Evolutionary conservation across 495 filamentous ascomycete species (phyloP).

Genomic region (Aspergillus incahuasiensis): DNA sequence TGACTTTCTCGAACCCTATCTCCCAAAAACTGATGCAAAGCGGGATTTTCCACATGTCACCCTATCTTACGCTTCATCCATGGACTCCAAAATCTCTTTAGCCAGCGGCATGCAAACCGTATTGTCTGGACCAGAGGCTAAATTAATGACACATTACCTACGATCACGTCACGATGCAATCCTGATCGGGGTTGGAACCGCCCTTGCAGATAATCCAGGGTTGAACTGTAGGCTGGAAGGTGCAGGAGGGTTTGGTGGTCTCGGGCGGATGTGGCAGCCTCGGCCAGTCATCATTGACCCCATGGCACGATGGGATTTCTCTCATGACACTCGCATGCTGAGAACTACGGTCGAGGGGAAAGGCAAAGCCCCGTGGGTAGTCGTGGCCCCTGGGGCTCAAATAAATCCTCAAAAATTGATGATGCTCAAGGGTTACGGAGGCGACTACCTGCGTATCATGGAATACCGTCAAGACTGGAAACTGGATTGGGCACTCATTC

Average conservation of each 20-base stretch:
- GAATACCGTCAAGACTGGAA: slow-evolving; percentile 47
- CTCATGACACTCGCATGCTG: slow-evolving; percentile 56
- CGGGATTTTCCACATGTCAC: slow-evolving; percentile 54
- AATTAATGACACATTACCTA: slow-evolving; percentile 88
- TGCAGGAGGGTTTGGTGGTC: slow-evolving; percentile 48
- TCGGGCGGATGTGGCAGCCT: slow-evolving; percentile 60
- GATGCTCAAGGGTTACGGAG: slow-evolving; percentile 47
- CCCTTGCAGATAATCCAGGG: slow-evolving; percentile 76
- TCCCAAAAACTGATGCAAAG: slow-evolving; percentile 31
- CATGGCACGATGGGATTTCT: slow-evolving; percentile 59
- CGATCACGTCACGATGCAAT: slow-evolving; percentile 80
- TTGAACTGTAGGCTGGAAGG: slow-evolving; percentile 71
- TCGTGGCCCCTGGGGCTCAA: slow-evolving; percentile 51
- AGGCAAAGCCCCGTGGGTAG: slow-evolving; percentile 68
- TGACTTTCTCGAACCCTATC: slow-evolving; percentile 46
- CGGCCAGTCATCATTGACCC: slow-evolving; percentile 78
- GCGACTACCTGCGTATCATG: slow-evolving; percentile 45
- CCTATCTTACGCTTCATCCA: slow-evolving; percentile 83
- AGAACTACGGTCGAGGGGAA: slow-evolving; percentile 57
- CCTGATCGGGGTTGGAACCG: slow-evolving; percentile 77
- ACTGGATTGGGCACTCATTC: slow-evolving; percentile 58
- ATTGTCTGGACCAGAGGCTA: slow-evolving; percentile 75
- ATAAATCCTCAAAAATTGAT: slow-evolving; percentile 42
- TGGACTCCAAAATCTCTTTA: slow-evolving; percentile 75
- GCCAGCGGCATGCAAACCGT: slow-evolving; percentile 69